phyloP scores from a whole-genome alignment of 768 basidiomycete genomes.

The Hydnomerulius pinastri region DNA sequence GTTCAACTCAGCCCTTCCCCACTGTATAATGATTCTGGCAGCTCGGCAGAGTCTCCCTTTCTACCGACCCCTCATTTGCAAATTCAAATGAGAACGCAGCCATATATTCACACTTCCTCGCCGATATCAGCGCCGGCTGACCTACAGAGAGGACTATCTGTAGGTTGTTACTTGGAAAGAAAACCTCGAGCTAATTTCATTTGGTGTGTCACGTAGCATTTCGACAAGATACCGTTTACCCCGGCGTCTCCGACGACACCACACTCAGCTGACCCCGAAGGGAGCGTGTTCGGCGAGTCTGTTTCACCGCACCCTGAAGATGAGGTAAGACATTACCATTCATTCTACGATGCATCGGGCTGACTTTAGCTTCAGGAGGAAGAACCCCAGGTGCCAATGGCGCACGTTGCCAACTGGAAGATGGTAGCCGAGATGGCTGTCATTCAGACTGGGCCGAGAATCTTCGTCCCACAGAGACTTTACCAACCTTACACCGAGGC shows the following conservation, averaged over 20 bases:
- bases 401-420: slow-evolving; percentile 32
- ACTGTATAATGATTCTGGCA: slow-evolving; percentile 10
- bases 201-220: slow-evolving; percentile 12
- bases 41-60: slow-evolving; percentile 21
- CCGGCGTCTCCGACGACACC: slow-evolving; percentile 12
- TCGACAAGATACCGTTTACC: slow-evolving; percentile 7
- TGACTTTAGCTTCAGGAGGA: slow-evolving; percentile 21
- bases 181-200: background rate
- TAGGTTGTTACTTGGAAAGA: slow-evolving; percentile 9
- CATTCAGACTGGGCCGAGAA: slow-evolving; percentile 35
- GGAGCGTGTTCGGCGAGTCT: background rate
- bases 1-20: slow-evolving; percentile 3
- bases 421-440: slow-evolving; percentile 5
- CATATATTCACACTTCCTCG: slow-evolving; percentile 8
- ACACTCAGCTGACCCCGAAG: slow-evolving; percentile 3
- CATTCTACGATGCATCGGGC: no score
- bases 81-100: background rate
- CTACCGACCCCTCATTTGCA: slow-evolving; percentile 14
- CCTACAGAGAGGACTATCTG: background rate
- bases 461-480: slow-evolving; percentile 70
- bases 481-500: slow-evolving; percentile 79
- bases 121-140: slow-evolving; percentile 14
- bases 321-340: slow-evolving; percentile 13
- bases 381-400: slow-evolving; percentile 18
- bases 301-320: background rate